A percentile compares a stretch with the other conserved stretches of the same genome.
Evolutionary conservation across 345 rosid genomes (phyloP).

Genomic region (Nasturtium officinale): DNA sequence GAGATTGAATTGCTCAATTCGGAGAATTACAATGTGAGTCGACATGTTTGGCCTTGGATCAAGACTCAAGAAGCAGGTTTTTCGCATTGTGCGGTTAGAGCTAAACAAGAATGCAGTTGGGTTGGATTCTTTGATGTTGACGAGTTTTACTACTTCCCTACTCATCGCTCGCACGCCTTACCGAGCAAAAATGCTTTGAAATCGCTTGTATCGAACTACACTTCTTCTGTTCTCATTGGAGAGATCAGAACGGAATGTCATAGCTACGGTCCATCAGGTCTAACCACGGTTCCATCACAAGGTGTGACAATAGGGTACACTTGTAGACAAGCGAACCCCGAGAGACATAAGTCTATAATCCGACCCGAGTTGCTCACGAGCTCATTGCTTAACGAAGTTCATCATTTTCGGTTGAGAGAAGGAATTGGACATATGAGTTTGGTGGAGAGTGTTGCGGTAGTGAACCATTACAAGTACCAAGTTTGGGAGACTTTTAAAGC

Average conservation of each 20-base stretch:
- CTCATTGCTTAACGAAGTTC: slow-evolving; percentile 85
- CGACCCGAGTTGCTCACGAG: slow-evolving; percentile 59
- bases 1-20: slow-evolving; percentile 61
- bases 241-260: slow-evolving; percentile 90
- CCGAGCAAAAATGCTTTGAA: slow-evolving; percentile 60
- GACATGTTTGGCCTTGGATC: slow-evolving; percentile 95
- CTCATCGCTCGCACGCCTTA: slow-evolving; percentile 44
- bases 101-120: slow-evolving; percentile 83
- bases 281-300: slow-evolving; percentile 63
- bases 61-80: slow-evolving; percentile 98
- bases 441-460: slow-evolving; percentile 61
- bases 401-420: slow-evolving; percentile 68
- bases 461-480: slow-evolving; percentile 97
- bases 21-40: slow-evolving; percentile 64
- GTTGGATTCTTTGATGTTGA: slow-evolving; percentile 95
- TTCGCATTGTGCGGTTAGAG: slow-evolving; percentile 85
- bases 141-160: slow-evolving; percentile 85
- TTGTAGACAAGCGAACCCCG: slow-evolving; percentile 80
- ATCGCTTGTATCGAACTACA: slow-evolving; percentile 66
- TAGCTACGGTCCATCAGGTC: slow-evolving; percentile 91
- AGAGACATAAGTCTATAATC: slow-evolving; percentile 88
- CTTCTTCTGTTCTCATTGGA: slow-evolving; percentile 56
- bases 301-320: slow-evolving; percentile 92
- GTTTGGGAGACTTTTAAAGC: slow-evolving; percentile 91
- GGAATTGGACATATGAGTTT: slow-evolving; percentile 66